phyloP scores from a whole-genome alignment of 2,329 filamentous ascomycete species.

The Ophiostoma quercus region DNA sequence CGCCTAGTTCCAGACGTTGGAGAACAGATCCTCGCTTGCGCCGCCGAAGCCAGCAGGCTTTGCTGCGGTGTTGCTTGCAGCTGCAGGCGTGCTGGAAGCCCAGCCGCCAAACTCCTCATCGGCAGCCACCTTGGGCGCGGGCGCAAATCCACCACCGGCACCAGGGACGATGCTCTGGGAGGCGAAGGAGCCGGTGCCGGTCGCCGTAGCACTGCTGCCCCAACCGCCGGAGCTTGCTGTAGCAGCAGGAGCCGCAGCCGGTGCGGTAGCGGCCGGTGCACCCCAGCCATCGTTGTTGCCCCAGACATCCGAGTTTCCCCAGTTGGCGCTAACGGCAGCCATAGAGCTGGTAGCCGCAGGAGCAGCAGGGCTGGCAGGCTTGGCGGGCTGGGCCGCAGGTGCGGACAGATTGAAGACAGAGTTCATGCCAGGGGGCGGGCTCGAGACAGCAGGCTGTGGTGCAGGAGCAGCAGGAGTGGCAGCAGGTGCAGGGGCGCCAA shows the following conservation, averaged over 20 bases:
- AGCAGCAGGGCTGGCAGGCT: conserved; percentile 40
- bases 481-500: conserved; percentile 41
- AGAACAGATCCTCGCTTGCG: conserved; percentile 81
- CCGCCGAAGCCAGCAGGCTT: conserved; percentile 57
- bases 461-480: conserved; percentile 33
- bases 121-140: conserved; percentile 65
- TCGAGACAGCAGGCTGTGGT: conserved; percentile 36
- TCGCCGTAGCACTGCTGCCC: conserved; percentile 37
- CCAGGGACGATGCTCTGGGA: conserved; percentile 57
- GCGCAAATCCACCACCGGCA: conserved; percentile 59
- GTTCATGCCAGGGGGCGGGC: conserved; percentile 43
- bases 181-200: conserved; percentile 44
- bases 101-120: conserved; percentile 97
- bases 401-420: conserved; percentile 79
- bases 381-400: conserved; percentile 37
- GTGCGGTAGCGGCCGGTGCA: conserved; percentile 30
- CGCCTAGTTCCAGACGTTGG: conserved; percentile 84
- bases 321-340: conserved; percentile 37
- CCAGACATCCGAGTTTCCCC: conserved; percentile 67
- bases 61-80: conserved; percentile 35
- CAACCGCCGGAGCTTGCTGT: conserved; percentile 47
- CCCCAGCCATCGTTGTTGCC: conserved; percentile 79
- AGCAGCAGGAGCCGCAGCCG: conserved; percentile 36
- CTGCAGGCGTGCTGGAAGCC: conserved; percentile 61
- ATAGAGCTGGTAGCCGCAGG: conserved; percentile 36